A percentile compares a stretch with the other conserved stretches of the same genome.
Evolutionary conservation across 2,329 filamentous ascomycete genomes (phyloP).

Genomic region (Nemania sp.): DNA sequence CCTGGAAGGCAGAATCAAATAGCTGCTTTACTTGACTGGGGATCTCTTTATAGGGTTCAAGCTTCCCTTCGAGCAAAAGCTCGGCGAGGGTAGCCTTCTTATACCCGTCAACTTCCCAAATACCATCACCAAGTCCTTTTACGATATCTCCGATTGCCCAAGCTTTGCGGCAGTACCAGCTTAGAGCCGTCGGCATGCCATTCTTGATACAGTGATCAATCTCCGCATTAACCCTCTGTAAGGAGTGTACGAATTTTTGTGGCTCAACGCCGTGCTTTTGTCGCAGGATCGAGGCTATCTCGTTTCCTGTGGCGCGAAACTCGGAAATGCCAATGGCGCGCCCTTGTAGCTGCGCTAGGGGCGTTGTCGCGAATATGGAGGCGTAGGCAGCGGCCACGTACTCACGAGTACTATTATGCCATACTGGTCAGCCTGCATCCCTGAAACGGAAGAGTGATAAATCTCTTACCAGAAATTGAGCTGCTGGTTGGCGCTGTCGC

Average conservation of each 20-base stretch:
- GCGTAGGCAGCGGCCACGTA: constrained; percentile 37
- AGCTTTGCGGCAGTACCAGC: constrained; percentile 37
- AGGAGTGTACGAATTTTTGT: constrained; percentile 22
- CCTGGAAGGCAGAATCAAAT: constrained; percentile 26
- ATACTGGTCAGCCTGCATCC: neutral
- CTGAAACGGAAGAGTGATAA: neutral
- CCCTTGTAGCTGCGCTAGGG: constrained; percentile 27
- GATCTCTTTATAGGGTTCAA: constrained; percentile 32
- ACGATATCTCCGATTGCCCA: constrained; percentile 32
- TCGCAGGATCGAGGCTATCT: constrained; percentile 28
- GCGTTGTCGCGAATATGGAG: constrained; percentile 34
- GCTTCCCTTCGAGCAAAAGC: constrained; percentile 28
- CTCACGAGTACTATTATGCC: constrained; percentile 29
- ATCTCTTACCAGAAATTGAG: constrained; percentile 28
- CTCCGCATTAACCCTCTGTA: constrained; percentile 32
- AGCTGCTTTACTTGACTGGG: constrained; percentile 23
- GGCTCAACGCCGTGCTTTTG: constrained; percentile 29
- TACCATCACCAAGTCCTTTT: constrained; percentile 27
- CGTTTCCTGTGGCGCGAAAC: constrained; percentile 31
- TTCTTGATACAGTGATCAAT: constrained; percentile 27
- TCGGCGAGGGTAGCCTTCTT: constrained; percentile 29
- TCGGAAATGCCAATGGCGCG: constrained; percentile 33
- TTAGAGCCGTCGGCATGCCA: constrained; percentile 26
- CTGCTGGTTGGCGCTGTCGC: constrained; percentile 32
- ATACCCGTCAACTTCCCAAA: constrained; percentile 36